Evolutionary conservation across 495 filamentous ascomycete species (phyloP).

Genomic region (Xanthoparmelia taractica): DNA sequence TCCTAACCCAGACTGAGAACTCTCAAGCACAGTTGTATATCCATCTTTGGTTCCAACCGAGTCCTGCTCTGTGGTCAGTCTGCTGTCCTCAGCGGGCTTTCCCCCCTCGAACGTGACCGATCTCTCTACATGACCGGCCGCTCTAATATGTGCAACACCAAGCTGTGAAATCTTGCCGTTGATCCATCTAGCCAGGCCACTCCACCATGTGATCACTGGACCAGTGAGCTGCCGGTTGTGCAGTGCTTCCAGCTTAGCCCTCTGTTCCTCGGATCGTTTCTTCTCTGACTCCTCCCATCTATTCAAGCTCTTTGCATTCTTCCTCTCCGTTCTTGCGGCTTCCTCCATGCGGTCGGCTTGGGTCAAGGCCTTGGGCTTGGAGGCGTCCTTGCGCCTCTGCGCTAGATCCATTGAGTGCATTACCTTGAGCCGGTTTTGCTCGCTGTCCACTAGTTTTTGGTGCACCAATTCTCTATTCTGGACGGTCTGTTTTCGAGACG

Average conservation of each 20-base stretch:
- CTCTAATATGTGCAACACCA: slow-evolving; percentile 44
- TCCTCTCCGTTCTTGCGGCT: slow-evolving; percentile 71
- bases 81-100: background rate
- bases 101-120: slow-evolving; percentile 13
- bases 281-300: slow-evolving; percentile 91
- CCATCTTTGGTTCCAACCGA: background rate
- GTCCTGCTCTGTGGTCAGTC: background rate
- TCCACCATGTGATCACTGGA: slow-evolving; percentile 88
- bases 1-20: background rate
- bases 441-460: slow-evolving; percentile 73
- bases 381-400: slow-evolving; percentile 64
- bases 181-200: slow-evolving; percentile 69
- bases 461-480: slow-evolving; percentile 77
- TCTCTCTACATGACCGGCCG: slow-evolving; percentile 22
- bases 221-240: slow-evolving; percentile 81
- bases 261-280: slow-evolving; percentile 70
- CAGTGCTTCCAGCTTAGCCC: slow-evolving; percentile 71
- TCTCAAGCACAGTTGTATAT: background rate
- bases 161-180: slow-evolving; percentile 70
- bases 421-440: slow-evolving; percentile 68
- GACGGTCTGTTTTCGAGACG: slow-evolving; percentile 73
- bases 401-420: slow-evolving; percentile 83
- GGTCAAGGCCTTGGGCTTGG: slow-evolving; percentile 73
- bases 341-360: slow-evolving; percentile 81
- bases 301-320: slow-evolving; percentile 85